Conservation (phyloP, 2,329 filamentous ascomycete species). For the Colletotrichum viniferum region DNA sequence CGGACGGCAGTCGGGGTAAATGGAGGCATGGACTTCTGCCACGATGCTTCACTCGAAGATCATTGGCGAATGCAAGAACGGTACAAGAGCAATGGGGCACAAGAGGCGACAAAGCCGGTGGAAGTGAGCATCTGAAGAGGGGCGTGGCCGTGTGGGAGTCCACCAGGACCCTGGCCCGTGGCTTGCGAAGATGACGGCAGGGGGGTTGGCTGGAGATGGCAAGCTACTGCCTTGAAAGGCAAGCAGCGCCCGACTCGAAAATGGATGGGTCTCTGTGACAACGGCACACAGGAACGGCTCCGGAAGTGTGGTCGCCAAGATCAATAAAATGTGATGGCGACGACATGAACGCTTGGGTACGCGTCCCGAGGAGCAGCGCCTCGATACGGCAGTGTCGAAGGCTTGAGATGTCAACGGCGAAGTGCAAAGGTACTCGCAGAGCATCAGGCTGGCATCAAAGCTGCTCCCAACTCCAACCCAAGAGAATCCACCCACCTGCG, state of each 20-base stretch:
- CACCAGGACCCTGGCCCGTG: not conserved
- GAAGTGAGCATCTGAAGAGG: not conserved
- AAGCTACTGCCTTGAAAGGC: slow-evolving; percentile 5
- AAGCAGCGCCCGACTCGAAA: not conserved
- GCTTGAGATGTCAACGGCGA: not conserved
- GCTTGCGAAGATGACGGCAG: slow-evolving; percentile 13
- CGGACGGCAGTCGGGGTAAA: slow-evolving; percentile 3
- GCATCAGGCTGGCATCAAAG: not conserved
- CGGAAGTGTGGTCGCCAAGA: not conserved
- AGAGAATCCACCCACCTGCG: not conserved
- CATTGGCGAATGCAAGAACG: slow-evolving; percentile 9
- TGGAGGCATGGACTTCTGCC: not conserved
- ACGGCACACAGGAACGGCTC: not conserved
- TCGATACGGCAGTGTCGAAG: not conserved
- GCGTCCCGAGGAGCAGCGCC: not conserved
- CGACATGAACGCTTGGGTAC: not conserved
- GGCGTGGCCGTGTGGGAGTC: not conserved
- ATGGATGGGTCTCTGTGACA: not conserved
- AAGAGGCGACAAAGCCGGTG: slow-evolving; percentile 2
- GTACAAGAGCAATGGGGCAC: not conserved
- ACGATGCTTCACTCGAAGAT: not conserved
- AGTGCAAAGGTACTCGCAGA: not conserved
- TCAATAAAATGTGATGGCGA: not conserved
- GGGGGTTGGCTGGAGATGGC: not conserved
- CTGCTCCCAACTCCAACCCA: not conserved